phyloP scores from a whole-genome alignment of 441 rosid species.

The Euphorbia schlechtendalii region DNA sequence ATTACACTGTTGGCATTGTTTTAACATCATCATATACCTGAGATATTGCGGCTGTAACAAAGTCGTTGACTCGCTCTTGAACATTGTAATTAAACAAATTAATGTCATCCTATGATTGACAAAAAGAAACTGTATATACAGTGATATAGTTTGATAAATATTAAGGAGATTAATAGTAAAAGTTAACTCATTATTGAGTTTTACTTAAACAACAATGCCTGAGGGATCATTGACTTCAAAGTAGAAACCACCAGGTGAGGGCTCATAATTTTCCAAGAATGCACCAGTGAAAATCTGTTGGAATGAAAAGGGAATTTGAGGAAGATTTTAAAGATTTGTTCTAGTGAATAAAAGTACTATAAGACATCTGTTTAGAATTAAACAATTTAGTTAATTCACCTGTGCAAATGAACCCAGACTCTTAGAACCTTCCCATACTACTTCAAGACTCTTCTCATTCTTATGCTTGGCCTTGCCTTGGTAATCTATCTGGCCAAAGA shows the following conservation, averaged over 20 bases:
- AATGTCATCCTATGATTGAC: constrained; percentile 59
- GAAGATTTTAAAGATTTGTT: constrained; percentile 4
- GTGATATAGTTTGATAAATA: constrained; percentile 13
- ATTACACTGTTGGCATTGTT: neutral
- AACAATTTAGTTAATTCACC: constrained; percentile 33
- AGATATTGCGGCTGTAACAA: constrained; percentile 84
- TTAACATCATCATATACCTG: constrained; percentile 45
- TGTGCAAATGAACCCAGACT: constrained; percentile 87
- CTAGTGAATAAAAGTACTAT: neutral
- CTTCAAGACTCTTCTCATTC: constrained; percentile 90
- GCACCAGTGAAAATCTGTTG: constrained; percentile 95
- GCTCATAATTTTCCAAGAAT: constrained; percentile 88
- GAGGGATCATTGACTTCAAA: constrained; percentile 75
- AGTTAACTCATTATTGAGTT: constrained; percentile 15
- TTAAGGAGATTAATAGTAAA: constrained; percentile 19
- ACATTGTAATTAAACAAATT: constrained; percentile 96
- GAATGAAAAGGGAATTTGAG: constrained; percentile 17
- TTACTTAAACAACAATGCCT: constrained; percentile 80
- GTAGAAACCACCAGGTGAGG: constrained; percentile 93
- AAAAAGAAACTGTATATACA: constrained; percentile 17
- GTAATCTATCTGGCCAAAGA: constrained; percentile 94
- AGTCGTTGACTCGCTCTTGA: constrained; percentile 78
- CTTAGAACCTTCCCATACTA: constrained; percentile 90
- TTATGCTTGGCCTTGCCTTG: constrained; percentile 87
- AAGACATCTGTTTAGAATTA: constrained; percentile 3